Evolutionary conservation across 1,284 basidiomycete species (phyloP), one percentile per base, ranked within the genome.

Genomic region (Ustilago xerochloae): DNA sequence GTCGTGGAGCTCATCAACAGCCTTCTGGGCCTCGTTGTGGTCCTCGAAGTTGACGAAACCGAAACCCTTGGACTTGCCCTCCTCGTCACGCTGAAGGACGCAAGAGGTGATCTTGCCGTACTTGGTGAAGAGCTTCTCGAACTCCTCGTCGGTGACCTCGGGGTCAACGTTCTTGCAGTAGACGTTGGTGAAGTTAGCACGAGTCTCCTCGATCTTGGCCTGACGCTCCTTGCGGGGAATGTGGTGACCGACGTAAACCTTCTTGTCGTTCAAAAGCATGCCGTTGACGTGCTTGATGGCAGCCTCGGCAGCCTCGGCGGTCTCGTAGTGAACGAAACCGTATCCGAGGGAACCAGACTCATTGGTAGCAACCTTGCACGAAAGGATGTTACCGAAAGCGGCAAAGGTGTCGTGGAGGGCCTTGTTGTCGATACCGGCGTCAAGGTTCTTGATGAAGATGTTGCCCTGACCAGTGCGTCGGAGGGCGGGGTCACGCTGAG

Each of bases 401-500:
- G 94, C 94, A 85, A 99, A 99, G 50, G 97, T 99, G 86, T 99
- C 97, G 86, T 99, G 97, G 68, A 99, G 92, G 77, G 97, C 97
- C 91, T 99, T 99, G 90, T 99, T 99, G 88, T 99, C 97, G 81
- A 99, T 99, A 73, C 89, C 89, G 86, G 97, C 93, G 85, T 99
- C 97, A 79, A 99, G 88, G 88, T 99, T 99, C 89, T 99, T 99
- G 88, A 99, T 99, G 88, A 99, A 99, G 85, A 99, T 96, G 87
- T 99, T 99, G 86, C 97, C 97, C 88, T 97, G 94, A 77, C 95
- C 95, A 77, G 95, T 98, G 90, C 99, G 98, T 87, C 97, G 94
- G 84, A 99, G 90, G 81, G 94, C 93, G 71, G 97, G 97, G 88
- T 99, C 97, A 86, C 97, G 93, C 90, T 99, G 96, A 84, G 95